Evolutionary conservation across 768 basidiomycete species (phyloP).

Genomic region (Boletus reticuloceps): DNA sequence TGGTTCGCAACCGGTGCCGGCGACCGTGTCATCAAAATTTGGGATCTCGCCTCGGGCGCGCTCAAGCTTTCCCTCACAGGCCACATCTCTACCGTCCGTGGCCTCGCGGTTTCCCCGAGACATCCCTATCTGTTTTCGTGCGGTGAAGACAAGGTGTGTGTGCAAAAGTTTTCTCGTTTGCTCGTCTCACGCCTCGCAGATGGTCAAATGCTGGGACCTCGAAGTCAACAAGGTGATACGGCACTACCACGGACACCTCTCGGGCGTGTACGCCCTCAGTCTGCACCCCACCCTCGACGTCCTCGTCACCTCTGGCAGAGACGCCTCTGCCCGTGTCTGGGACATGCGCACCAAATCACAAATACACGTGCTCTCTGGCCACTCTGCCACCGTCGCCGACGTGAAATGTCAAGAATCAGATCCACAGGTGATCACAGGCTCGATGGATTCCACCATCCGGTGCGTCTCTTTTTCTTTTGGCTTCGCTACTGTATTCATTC

Average conservation of each 20-base stretch:
- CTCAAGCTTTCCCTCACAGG: constrained; percentile 95
- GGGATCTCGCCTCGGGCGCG: constrained; percentile 98
- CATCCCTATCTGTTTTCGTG: constrained; percentile 98
- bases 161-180: not conserved
- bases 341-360: constrained; percentile 99
- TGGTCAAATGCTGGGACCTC: constrained; percentile 99
- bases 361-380: constrained; percentile 89
- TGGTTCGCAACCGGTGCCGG: constrained; percentile 99
- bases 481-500: not conserved
- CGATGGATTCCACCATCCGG: constrained; percentile 97
- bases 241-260: constrained; percentile 97
- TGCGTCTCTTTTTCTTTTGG: constrained; percentile 32
- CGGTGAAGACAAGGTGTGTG: constrained; percentile 90
- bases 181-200: constrained; percentile 44
- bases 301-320: constrained; percentile 92
- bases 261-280: constrained; percentile 92
- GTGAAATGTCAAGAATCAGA: constrained; percentile 97
- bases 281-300: constrained; percentile 96
- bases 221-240: constrained; percentile 99
- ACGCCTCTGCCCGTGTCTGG: constrained; percentile 97
- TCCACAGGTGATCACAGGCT: constrained; percentile 96
- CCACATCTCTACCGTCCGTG: constrained; percentile 95
- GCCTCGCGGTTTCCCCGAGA: constrained; percentile 85
- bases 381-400: constrained; percentile 93
- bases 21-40: constrained; percentile 97